Percentiles rank a stretch among this genome's conserved stretches.
These are phyloP conservation scores for Boletus rex-veris DNA, from an alignment of 768 basidiomycete species.

Conservation along the genomic window DNA sequence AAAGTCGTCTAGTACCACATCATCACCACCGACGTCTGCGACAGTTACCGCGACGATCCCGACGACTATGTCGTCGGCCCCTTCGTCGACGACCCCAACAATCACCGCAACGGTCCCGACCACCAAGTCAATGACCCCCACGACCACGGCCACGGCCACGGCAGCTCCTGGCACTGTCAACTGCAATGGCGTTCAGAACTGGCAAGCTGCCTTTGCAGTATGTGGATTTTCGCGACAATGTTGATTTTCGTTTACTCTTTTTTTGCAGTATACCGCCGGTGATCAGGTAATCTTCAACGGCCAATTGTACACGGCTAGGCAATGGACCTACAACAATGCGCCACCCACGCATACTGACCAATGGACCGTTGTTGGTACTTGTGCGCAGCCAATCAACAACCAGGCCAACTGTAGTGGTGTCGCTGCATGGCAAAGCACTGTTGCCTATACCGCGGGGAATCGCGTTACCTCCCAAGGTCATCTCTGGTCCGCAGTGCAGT, in stretches of 20 bases:
- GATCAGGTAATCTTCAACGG: slow-evolving; percentile 19
- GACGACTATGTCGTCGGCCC: no score
- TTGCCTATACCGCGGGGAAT: slow-evolving; percentile 18
- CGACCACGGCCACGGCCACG: not conserved
- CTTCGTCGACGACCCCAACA: not conserved
- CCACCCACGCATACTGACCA: slow-evolving; percentile 15
- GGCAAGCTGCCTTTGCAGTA: slow-evolving; percentile 25
- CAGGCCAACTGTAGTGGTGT: slow-evolving; percentile 22
- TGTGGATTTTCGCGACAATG: not conserved
- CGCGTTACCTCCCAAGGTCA: slow-evolving; percentile 11
- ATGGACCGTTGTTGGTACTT: slow-evolving; percentile 12
- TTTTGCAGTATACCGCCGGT: slow-evolving; percentile 23
- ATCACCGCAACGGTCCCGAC: not conserved
- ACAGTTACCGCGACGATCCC: no score
- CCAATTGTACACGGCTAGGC: slow-evolving; percentile 22
- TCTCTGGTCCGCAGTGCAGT: slow-evolving; percentile 27
- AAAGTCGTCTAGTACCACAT: no score
- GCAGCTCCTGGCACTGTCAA: not conserved
- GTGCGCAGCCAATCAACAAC: slow-evolving; percentile 23
- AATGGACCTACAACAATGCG: slow-evolving; percentile 25
- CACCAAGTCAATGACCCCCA: no score
- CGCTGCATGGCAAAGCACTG: slow-evolving; percentile 10
- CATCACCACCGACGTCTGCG: no score
- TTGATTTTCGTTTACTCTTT: not conserved
- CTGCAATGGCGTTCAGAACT: slow-evolving; percentile 20